phyloP scores from a whole-genome alignment of 2,329 filamentous ascomycete species.

The Colletotrichum musae region DNA sequence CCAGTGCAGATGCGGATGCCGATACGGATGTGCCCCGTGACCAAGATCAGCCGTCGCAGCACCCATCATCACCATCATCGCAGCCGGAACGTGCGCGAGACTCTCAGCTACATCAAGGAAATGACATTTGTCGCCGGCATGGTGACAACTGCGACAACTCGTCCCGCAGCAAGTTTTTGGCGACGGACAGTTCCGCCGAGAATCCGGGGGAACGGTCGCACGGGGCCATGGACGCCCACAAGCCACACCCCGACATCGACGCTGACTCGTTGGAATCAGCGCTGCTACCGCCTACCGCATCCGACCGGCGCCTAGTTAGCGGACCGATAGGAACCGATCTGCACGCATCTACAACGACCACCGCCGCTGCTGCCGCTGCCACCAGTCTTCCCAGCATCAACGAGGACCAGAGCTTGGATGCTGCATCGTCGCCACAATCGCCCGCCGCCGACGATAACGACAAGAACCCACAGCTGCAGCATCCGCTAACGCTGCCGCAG shows the following conservation, averaged over 20 bases:
- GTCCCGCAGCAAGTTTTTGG: slow-evolving; percentile 24
- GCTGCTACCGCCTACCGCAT: slow-evolving; percentile 38
- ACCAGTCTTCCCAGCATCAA: slow-evolving; percentile 41
- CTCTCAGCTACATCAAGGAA: not conserved
- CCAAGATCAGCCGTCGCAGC: not conserved
- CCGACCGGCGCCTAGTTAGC: slow-evolving; percentile 43
- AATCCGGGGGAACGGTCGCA: slow-evolving; percentile 25
- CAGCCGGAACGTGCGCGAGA: slow-evolving; percentile 24
- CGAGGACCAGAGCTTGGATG: slow-evolving; percentile 37
- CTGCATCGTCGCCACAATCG: slow-evolving; percentile 7
- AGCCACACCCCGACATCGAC: slow-evolving; percentile 31
- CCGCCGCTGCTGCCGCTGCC: slow-evolving; percentile 40
- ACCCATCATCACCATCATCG: slow-evolving; percentile 37
- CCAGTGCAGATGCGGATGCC: slow-evolving; percentile 10
- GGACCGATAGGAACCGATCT: slow-evolving; percentile 53
- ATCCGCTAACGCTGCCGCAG: not conserved
- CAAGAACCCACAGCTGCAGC: not conserved
- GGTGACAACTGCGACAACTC: slow-evolving; percentile 6
- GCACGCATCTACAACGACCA: slow-evolving; percentile 45
- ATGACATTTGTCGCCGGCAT: slow-evolving; percentile 9
- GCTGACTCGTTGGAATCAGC: slow-evolving; percentile 33
- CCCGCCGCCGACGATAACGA: slow-evolving; percentile 16
- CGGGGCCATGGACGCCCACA: slow-evolving; percentile 33
- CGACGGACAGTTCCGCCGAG: slow-evolving; percentile 39
- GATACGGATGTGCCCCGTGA: slow-evolving; percentile 12